These are phyloP conservation scores for Phytophthora podocarpi DNA, from an alignment of 352 stramenopile species.

Conservation along the genomic window DNA sequence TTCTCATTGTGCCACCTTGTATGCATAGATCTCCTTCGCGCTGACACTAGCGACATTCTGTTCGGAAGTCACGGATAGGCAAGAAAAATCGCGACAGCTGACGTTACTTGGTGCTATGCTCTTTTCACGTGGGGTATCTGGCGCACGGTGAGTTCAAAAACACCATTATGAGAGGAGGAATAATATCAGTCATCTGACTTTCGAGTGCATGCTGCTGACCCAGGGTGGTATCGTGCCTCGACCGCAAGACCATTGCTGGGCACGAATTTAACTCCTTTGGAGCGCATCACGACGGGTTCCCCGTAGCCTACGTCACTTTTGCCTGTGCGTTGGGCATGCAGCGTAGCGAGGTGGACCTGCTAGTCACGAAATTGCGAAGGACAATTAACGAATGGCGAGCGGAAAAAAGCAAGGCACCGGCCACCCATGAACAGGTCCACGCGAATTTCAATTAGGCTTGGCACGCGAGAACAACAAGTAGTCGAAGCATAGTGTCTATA, in stretches of 20 bases:
- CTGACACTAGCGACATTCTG: conserved; percentile 91
- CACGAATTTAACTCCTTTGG: conserved; percentile 94
- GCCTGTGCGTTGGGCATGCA: conserved; percentile 96
- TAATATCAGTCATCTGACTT: not conserved
- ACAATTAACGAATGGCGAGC: conserved; percentile 87
- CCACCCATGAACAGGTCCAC: not conserved
- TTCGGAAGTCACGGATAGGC: conserved; percentile 20
- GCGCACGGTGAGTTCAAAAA: conserved; percentile 70
- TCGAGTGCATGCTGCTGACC: not conserved
- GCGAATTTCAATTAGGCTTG: not conserved
- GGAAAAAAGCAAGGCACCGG: conserved; percentile 33
- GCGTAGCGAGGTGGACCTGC: conserved; percentile 90
- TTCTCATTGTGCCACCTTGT: not conserved
- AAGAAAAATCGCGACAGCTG: conserved; percentile 47
- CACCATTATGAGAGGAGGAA: not conserved
- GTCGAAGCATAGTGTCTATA: conserved; percentile 30
- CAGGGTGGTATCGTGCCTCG: conserved; percentile 89
- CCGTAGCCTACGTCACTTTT: conserved; percentile 95
- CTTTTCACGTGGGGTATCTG: conserved; percentile 96
- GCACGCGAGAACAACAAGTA: conserved; percentile 12
- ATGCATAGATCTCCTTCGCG: conserved; percentile 74
- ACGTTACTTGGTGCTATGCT: conserved; percentile 98
- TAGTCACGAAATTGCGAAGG: conserved; percentile 92
- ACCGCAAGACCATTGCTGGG: conserved; percentile 90
- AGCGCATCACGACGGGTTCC: conserved; percentile 89